Evolutionary conservation across 441 rosid genomes (phyloP), one percentile per base, ranked within the genome.

Genomic region (Hura crepitans): DNA sequence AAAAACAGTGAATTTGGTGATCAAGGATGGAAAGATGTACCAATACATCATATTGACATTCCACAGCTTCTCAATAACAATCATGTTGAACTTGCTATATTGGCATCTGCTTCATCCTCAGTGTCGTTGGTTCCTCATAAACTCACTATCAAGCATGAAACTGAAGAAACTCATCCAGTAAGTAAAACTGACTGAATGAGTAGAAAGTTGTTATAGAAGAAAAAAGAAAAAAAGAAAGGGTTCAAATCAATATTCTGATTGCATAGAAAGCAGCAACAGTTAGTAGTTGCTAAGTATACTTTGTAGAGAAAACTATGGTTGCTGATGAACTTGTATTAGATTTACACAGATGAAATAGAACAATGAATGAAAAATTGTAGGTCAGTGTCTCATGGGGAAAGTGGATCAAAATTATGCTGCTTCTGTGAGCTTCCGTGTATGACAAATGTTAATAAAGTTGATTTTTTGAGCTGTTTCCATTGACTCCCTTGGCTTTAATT

Each of bases 81-180:
- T 65, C 75, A 64, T 23, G 78, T 75, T 30, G 85, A 85, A 62
- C 74, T 86, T 2, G 82, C 89, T 50, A 64, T 84, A 56, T 82
- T 74, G 51, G 83, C 84, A 39, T 81, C 83, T 47, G 76, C 85
- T 22, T 63, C 72, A 12, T 59, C 85, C 6, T 83, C 85, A 3
- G 75, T 78, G 23, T 68, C 77, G 61, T 72, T 84, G 25, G 65
- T 73, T 60, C 72, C 81, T 73, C 85, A 30, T 70, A 84, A 69
- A 72, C 51, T 81, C 62, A 72, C 76, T 15, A 15, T 58, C 56
- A 71, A 18, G 39, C 45, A 79, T 57, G 85, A 65, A 67, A 80
- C 83, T 7, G 66, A 74, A 62, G 35, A 28, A 58, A 68, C 61
- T 57, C 61, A 50, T 45, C 43, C 45, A 13, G 64, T 68, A 56